These are phyloP conservation scores for Orbilia brochopaga DNA, from an alignment of 2,329 filamentous ascomycete species.

Conservation along the genomic window DNA sequence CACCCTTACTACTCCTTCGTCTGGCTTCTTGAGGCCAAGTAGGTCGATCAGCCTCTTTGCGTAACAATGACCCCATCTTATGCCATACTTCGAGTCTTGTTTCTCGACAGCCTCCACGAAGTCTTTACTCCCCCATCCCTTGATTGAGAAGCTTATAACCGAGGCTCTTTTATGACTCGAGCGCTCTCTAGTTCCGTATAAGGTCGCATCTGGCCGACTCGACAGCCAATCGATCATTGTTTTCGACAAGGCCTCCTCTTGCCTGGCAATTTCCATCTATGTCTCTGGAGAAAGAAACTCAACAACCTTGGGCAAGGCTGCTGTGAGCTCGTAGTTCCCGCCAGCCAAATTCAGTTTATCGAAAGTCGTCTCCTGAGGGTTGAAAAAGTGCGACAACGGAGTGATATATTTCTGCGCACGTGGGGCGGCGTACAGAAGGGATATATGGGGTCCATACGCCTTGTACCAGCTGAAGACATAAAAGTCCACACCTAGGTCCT, in stretches of 20 bases:
- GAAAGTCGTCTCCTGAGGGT: constrained; percentile 60
- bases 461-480: constrained; percentile 86
- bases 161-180: constrained; percentile 29
- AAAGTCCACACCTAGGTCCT: constrained; percentile 72
- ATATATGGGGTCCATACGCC: constrained; percentile 77
- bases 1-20: constrained; percentile 40
- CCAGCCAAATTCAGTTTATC: constrained; percentile 73
- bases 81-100: constrained; percentile 24
- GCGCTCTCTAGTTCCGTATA: constrained; percentile 58
- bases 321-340: constrained; percentile 73
- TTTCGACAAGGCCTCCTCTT: constrained; percentile 68
- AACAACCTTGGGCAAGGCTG: constrained; percentile 67
- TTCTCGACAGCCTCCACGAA: constrained; percentile 45
- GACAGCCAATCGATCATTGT: constrained; percentile 68
- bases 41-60: constrained; percentile 37
- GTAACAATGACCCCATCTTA: constrained; percentile 46
- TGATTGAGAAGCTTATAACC: constrained; percentile 37
- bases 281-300: constrained; percentile 64
- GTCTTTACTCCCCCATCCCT: constrained; percentile 45
- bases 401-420: constrained; percentile 63
- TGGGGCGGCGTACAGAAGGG: constrained; percentile 70
- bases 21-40: constrained; percentile 41
- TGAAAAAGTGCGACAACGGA: constrained; percentile 59
- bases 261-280: constrained; percentile 64
- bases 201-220: constrained; percentile 62